Conservation (phyloP, 2,329 filamentous ascomycete species). For the Hyphodiscus sp. region DNA sequence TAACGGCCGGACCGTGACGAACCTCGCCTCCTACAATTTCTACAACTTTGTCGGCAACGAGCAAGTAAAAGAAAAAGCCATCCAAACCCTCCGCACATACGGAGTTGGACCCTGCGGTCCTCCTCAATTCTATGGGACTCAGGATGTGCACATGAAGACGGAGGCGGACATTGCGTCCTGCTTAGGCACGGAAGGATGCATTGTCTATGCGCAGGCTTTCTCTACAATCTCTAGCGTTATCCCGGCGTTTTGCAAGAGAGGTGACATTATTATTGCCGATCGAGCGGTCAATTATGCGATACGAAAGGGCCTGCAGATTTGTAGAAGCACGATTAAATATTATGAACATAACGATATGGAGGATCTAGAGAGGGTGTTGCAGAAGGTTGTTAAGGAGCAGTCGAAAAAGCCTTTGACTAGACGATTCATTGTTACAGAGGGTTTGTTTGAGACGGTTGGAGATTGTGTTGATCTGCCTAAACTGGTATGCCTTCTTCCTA, state of each 20-base stretch:
- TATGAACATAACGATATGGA: constrained; percentile 96
- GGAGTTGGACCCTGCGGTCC: constrained; percentile 95
- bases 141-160: constrained; percentile 96
- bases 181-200: constrained; percentile 80
- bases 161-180: constrained; percentile 90
- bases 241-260: constrained; percentile 92
- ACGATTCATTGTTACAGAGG: constrained; percentile 93
- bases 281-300: constrained; percentile 90
- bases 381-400: constrained; percentile 82
- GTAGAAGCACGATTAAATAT: constrained; percentile 84
- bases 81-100: constrained; percentile 88
- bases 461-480: constrained; percentile 80
- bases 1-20: constrained; percentile 84
- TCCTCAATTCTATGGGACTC: constrained; percentile 95
- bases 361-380: constrained; percentile 79
- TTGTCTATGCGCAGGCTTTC: constrained; percentile 94
- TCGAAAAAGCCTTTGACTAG: constrained; percentile 76
- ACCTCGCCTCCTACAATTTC: constrained; percentile 93
- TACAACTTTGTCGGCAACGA: constrained; percentile 97
- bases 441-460: constrained; percentile 83
- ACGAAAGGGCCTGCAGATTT: constrained; percentile 89
- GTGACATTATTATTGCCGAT: constrained; percentile 95
- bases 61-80: constrained; percentile 86
- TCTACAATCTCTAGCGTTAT: constrained; percentile 97
- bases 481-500: constrained; percentile 50